A percentile compares a stretch with the other conserved stretches of the same genome.
These are phyloP conservation scores for Pneumocystis canis DNA, from an alignment of 1,139 yeast species.

Conservation along the genomic window DNA sequence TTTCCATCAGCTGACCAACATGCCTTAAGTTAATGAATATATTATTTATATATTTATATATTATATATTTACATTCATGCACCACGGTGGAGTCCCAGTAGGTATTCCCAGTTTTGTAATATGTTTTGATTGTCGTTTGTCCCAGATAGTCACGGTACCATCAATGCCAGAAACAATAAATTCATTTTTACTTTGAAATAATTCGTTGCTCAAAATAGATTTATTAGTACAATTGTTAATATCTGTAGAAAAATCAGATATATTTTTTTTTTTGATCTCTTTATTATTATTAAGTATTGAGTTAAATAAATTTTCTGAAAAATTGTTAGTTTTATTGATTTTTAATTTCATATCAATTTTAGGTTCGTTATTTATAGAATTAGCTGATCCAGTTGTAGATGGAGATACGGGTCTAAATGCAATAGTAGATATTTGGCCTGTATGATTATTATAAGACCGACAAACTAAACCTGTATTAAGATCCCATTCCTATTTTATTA, in stretches of 20 bases:
- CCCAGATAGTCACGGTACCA: slow-evolving; percentile 78
- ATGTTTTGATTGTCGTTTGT: slow-evolving; percentile 38
- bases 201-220: slow-evolving; percentile 4
- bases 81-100: slow-evolving; percentile 79
- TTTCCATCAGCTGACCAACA: slow-evolving; percentile 84
- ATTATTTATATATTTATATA: background rate
- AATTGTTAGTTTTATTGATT: background rate
- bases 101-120: slow-evolving; percentile 49
- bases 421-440: slow-evolving; percentile 68
- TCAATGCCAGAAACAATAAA: slow-evolving; percentile 74
- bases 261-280: slow-evolving; percentile 37
- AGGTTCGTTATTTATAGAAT: slow-evolving; percentile 1
- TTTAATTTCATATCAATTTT: background rate
- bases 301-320: slow-evolving; percentile 42
- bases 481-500: slow-evolving; percentile 64
- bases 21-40: slow-evolving; percentile 36
- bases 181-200: slow-evolving; percentile 21
- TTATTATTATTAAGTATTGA: slow-evolving; percentile 62
- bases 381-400: slow-evolving; percentile 22
- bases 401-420: slow-evolving; percentile 69
- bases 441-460: slow-evolving; percentile 32
- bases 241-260: background rate
- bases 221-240: background rate
- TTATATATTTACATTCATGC: slow-evolving; percentile 33
- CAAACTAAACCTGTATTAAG: slow-evolving; percentile 52